Percentiles rank a stretch among this genome's conserved stretches.
Conservation (phyloP, 345 rosid species). For the Populus ilicifolia region DNA sequence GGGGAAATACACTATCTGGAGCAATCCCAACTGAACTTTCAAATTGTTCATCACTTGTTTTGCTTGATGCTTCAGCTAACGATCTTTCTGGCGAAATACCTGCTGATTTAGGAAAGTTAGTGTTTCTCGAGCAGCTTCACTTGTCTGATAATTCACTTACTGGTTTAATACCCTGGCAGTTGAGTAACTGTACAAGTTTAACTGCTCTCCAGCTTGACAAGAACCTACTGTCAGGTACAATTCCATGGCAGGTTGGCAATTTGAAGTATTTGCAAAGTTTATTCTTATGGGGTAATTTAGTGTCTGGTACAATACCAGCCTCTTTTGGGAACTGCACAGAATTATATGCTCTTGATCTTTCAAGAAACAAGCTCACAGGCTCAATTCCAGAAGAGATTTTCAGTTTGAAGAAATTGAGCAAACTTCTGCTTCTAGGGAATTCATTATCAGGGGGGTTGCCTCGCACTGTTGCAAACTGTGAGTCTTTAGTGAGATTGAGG, state of each 20-base stretch:
- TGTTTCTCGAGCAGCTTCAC: constrained; percentile 82
- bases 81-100: constrained; percentile 74
- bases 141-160: constrained; percentile 77
- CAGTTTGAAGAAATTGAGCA: constrained; percentile 76
- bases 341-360: constrained; percentile 72
- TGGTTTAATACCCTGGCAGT: constrained; percentile 67
- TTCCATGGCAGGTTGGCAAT: constrained; percentile 71
- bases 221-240: constrained; percentile 70
- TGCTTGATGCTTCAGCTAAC: constrained; percentile 87
- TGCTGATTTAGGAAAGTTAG: constrained; percentile 71
- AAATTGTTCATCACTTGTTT: constrained; percentile 85
- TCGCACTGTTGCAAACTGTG: constrained; percentile 58
- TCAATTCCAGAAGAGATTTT: constrained; percentile 81
- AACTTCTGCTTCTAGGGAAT: constrained; percentile 91
- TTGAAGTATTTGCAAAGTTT: constrained; percentile 77
- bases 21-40: constrained; percentile 77
- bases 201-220: constrained; percentile 91
- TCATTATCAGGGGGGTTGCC: constrained; percentile 69
- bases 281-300: constrained; percentile 86
- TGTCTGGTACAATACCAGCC: constrained; percentile 77
- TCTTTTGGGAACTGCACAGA: constrained; percentile 86
- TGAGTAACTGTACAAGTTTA: constrained; percentile 82
- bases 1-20: constrained; percentile 83
- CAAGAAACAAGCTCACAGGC: constrained; percentile 84
- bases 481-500: constrained; percentile 79